Base-by-base conservation (phyloP, 2,329 filamentous ascomycete genomes). In the Tolypocladium tundrense region DNA sequence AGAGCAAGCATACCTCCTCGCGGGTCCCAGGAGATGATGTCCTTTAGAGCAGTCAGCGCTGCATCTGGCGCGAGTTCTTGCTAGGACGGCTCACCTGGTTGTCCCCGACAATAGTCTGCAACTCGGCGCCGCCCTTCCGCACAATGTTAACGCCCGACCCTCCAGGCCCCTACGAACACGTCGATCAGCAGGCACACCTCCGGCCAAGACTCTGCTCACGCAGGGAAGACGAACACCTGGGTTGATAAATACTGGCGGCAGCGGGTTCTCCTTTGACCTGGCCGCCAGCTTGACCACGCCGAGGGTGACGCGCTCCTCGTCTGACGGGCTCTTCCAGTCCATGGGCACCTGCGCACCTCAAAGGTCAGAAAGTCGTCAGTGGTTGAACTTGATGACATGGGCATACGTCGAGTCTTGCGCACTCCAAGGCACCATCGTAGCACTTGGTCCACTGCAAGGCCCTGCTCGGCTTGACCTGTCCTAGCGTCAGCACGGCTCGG, bases 21-120 rank as follows among this genome's bases (percentile, higher is more conserved):
- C 1, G 79, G 78, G 55, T 82, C 79, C 56, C 78, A 81, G 48
- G 75, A 74, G 58, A 82, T 73, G 2, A 82, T 70, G 53, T 82
- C 79, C 69, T 75, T 41, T 7, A 4, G 14, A 11, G 1, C 21
- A 24, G 27, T 54, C 53, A 43, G 53, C 31, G 14, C 16, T 1
- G 7, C 24, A 3, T 6, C n/a, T 13, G 1, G n/a, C 16, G n/a
- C 4, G 24, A 9, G 7, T 50, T 24, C 50, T 21, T 1, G 3
- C 16, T 24, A 4, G 24, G 7, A 19, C 6, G 24, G 16, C 24
- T 65, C 55, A 76, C 76, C 65, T 79, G 71, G 60, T 79, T 78
- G 10, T 68, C 67, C 11, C 79, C 79, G 0, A 79, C 72, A 31
- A 81, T 73, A 4, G 70, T 70, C 61, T 81, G 79, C 4, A 75